Evolutionary conservation across 805 yeast genomes (phyloP), one percentile per base, ranked within the genome.

Genomic region (Candida ipomoeae): DNA sequence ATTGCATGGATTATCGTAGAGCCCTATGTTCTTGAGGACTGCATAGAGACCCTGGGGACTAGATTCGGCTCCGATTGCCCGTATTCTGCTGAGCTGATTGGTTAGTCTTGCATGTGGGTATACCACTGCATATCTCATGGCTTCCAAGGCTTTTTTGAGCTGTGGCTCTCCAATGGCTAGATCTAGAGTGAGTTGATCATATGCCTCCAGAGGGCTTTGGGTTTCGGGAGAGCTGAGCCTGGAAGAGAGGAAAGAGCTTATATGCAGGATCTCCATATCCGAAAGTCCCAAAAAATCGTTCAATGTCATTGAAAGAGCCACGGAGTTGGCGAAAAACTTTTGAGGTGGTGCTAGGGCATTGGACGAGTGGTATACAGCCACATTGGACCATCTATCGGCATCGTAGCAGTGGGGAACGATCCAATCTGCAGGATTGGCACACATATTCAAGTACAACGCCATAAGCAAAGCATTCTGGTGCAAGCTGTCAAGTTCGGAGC

Each of bases 101-200:
- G 44, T 26, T 21, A 63, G 29, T 17, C 47, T 31, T 2, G 62
- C 58, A 52, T 71, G 74, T 1, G 77, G 77, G 49, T 68, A 70
- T 8, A 68, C 52, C 1, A 65, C 48, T 5, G 59, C 60, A 36
- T 60, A 63, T 52, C 69, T 69, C 53, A 72, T 47, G 6, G 60
- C 63, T 8, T 62, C 66, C 3, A 73, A 53, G 1, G 68, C 46
- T 40, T 55, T 54, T 23, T 48, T 52, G 51, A 63, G 29, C 57
- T 59, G 34, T 52, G 50, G 0, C 71, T 73, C 21, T 65, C 69
- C 74, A 72, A 65, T 14, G 23, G 54, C 55, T 47, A 72, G 62
- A 37, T 52, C 62, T 5, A 63, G 40, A 13, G 61, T 59, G 26
- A 70, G 34, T 43, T 66, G 71, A n/a, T 64, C 67, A 32, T 51